These are phyloP conservation scores for Entophlyctis helioformis DNA, from an alignment of 192 early-diverging fungal genomes.

Conservation along the genomic window DNA sequence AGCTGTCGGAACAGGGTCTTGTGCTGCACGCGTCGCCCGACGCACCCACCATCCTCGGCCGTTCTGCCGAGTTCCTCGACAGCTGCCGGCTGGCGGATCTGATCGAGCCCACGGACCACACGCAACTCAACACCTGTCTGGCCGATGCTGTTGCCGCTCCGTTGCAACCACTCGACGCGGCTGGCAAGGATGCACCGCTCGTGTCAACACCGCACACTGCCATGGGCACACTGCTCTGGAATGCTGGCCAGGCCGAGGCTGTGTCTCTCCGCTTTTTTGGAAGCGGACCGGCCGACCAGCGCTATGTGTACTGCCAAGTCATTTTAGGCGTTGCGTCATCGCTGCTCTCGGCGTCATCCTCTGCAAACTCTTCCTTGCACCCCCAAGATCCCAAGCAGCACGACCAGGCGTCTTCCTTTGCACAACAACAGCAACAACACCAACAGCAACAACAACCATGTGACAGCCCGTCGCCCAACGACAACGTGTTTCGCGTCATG, in stretches of 20 bases:
- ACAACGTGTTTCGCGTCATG: constrained; percentile 16
- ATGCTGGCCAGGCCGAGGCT: neutral
- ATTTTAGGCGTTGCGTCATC: no score
- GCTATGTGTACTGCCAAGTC: constrained; percentile 4
- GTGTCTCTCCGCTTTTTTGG: constrained; percentile 2
- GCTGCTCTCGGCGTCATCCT: no score
- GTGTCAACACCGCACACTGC: neutral
- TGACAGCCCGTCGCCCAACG: constrained; percentile 1
- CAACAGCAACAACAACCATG: no score
- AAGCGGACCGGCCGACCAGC: constrained; percentile 2
- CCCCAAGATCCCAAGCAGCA: no score
- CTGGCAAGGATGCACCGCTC: neutral
- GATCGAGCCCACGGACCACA: constrained; percentile 4
- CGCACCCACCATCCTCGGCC: constrained; percentile 9
- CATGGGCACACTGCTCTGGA: neutral
- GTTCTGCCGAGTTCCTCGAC: neutral
- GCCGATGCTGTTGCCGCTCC: neutral
- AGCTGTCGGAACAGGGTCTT: constrained; percentile 44
- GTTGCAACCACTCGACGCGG: constrained; percentile 3
- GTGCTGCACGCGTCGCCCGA: constrained; percentile 20
- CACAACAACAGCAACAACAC: no score
- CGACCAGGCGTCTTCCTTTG: no score
- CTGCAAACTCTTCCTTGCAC: no score
- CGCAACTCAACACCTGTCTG: neutral
- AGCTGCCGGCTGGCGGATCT: constrained; percentile 1